Conservation (phyloP, 306 rosid species). For the Pterocarpus santalinus region DNA sequence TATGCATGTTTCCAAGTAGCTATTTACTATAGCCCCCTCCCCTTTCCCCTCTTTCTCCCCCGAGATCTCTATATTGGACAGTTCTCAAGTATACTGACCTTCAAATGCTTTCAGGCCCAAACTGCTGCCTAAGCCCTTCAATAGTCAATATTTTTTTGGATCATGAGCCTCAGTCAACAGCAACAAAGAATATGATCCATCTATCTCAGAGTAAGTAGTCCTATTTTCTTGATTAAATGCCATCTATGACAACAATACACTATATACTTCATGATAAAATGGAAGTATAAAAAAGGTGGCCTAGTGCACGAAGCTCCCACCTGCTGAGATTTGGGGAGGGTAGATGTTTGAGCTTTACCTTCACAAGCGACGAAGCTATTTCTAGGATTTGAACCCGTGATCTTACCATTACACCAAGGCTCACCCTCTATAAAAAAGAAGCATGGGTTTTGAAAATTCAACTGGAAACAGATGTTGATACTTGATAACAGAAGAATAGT, state of each 20-base stretch:
- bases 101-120: slow-evolving; percentile 65
- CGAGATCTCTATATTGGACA: not conserved
- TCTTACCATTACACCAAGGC: too few species aligned
- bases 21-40: not conserved
- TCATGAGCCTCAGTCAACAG: slow-evolving; percentile 89
- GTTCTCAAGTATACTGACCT: not conserved
- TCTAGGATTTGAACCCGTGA: too few species aligned
- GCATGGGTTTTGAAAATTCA: not conserved
- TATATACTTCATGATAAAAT: slow-evolving; percentile 17
- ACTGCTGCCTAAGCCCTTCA: slow-evolving; percentile 77
- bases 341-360: too few species aligned
- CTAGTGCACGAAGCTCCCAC: too few species aligned
- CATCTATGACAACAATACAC: slow-evolving; percentile 17
- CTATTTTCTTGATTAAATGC: slow-evolving; percentile 19
- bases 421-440: too few species aligned
- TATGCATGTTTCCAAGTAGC: slow-evolving; percentile 20
- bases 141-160: slow-evolving; percentile 68
- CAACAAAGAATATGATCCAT: slow-evolving; percentile 92
- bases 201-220: slow-evolving; percentile 79
- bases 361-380: too few species aligned
- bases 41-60: not conserved
- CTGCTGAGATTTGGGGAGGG: too few species aligned
- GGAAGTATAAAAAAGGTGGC: not conserved
- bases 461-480: not conserved
- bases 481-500: not conserved